Base-by-base conservation (phyloP, 1,284 basidiomycete species). In the Ceraceosorus bombacis region DNA sequence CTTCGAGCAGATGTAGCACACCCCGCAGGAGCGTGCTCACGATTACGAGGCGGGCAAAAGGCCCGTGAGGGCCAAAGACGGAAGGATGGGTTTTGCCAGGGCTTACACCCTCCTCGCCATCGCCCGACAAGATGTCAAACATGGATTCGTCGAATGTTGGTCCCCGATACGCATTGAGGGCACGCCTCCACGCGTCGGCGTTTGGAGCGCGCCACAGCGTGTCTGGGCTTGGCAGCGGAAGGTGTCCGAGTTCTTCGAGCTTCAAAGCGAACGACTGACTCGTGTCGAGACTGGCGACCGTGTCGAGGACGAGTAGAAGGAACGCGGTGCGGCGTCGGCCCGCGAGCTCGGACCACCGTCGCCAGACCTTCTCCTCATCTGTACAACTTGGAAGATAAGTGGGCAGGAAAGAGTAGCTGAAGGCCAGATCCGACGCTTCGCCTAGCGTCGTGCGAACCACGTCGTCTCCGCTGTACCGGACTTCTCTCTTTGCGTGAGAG, bases 1-100 rank as follows among this genome's bases (percentile, higher is more conserved):
- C 67, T n/a, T 73, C 70, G 13, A 73, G 61, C 61, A 73, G 62
- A 37, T 68, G 67, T 10, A 71, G 61, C 54, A 73, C 70, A 52
- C 71, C 71, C 6, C 71, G 67, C 54, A 73, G 64, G 58, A 73
- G 57, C n/a, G 71, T 61, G 43, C 71, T 10, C 15, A 73, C 60
- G 61, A 70, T 67, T 27, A 68, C 62, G 27, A 71, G 56, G 8
- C 71, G 63, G 38, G 71, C 71, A 54, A 73, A 73, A 15, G 71
- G 69, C 2, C 71, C 71, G 49, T 70, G 66, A 40, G 59, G 40
- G 41, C 71, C 69, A 6, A 63, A 46, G n/a, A 72, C 59, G 49
- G 64, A 63, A 4, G 40, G 38, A 10, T 51, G n/a, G 4, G 48
- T n/a, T 6, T 54, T 43, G 41, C 27, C 36, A 5, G 55, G n/a